Evolutionary conservation across 1,139 yeast genomes (phyloP).

Genomic region (Arxiozyma bovina): DNA sequence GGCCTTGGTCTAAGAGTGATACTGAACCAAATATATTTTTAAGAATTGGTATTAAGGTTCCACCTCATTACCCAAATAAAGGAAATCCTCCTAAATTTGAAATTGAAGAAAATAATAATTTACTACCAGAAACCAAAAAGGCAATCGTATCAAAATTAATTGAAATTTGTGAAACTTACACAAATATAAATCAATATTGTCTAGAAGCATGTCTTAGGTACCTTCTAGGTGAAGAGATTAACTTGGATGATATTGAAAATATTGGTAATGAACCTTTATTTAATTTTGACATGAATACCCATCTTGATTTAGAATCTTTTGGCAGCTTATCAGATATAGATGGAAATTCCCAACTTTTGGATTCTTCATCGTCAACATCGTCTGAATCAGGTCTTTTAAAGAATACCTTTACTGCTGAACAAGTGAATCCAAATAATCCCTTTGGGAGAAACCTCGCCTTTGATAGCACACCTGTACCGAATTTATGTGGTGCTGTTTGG

Average conservation of each 20-base stretch:
- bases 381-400: slow-evolving; percentile 25
- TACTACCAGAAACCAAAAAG: slow-evolving; percentile 40
- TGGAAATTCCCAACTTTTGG: slow-evolving; percentile 1
- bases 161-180: slow-evolving; percentile 49
- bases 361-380: slow-evolving; percentile 10
- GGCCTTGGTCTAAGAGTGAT: slow-evolving; percentile 49
- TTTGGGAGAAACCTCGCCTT: slow-evolving; percentile 31
- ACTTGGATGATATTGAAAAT: slow-evolving; percentile 34
- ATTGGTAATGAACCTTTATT: slow-evolving; percentile 21
- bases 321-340: slow-evolving; percentile 28
- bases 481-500: slow-evolving; percentile 92
- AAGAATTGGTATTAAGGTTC: slow-evolving; percentile 59
- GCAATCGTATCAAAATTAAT: slow-evolving; percentile 45
- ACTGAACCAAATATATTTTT: slow-evolving; percentile 57
- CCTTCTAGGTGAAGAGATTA: slow-evolving; percentile 73
- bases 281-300: slow-evolving; percentile 27
- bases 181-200: slow-evolving; percentile 56
- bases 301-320: slow-evolving; percentile 23
- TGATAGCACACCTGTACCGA: slow-evolving; percentile 85
- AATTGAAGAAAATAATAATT: slow-evolving; percentile 71
- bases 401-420: slow-evolving; percentile 14
- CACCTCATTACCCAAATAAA: slow-evolving; percentile 57
- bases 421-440: slow-evolving; percentile 10
- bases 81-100: slow-evolving; percentile 48
- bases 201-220: slow-evolving; percentile 72